phyloP scores from a whole-genome alignment of 768 basidiomycete species.

The Boletales sp. region DNA sequence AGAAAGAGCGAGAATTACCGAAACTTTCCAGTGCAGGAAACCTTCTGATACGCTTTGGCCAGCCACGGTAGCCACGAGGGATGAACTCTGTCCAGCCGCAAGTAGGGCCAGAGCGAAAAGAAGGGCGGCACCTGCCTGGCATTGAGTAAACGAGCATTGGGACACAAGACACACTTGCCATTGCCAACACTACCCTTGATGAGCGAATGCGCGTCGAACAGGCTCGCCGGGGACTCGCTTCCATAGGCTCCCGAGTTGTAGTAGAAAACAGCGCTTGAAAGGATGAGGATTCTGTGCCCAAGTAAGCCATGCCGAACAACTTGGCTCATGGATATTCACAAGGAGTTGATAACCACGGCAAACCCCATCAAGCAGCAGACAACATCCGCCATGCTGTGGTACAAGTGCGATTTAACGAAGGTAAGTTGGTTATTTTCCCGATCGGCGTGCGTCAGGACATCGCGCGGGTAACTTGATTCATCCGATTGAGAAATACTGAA shows the following conservation, averaged over 20 bases:
- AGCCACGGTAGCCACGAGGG: conserved; percentile 83
- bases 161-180: conserved; percentile 37
- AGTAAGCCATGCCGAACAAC: not conserved
- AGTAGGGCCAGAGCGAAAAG: conserved; percentile 87
- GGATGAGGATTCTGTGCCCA: conserved; percentile 63
- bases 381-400: conserved; percentile 65
- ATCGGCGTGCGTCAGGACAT: conserved; percentile 46
- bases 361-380: conserved; percentile 70
- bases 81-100: conserved; percentile 84
- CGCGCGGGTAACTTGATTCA: conserved; percentile 16
- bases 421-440: conserved; percentile 51
- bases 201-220: conserved; percentile 81
- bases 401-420: conserved; percentile 61
- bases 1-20: conserved; percentile 39
- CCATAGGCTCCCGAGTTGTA: conserved; percentile 43
- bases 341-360: conserved; percentile 83
- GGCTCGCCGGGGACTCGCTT: conserved; percentile 52
- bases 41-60: conserved; percentile 91
- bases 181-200: conserved; percentile 65
- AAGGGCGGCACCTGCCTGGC: conserved; percentile 62
- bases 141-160: not conserved
- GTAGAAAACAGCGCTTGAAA: conserved; percentile 82
- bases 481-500: conserved; percentile 25
- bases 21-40: conserved; percentile 82
- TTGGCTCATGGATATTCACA: conserved; percentile 41